Conservation (phyloP, 2,329 filamentous ascomycete species). For the Didymella lethalis region DNA sequence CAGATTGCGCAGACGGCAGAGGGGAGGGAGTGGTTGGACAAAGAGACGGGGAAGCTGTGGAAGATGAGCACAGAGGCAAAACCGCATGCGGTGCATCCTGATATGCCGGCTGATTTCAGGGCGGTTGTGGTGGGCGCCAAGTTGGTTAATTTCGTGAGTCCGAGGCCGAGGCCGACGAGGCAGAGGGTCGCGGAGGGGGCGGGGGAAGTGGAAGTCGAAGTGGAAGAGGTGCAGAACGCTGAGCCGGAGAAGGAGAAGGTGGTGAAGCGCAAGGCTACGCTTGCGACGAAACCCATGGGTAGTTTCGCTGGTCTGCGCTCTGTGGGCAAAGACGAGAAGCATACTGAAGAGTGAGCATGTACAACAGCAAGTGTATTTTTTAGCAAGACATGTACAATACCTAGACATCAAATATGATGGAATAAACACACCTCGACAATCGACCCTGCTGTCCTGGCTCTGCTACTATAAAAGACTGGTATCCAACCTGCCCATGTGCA, state of each 20-base stretch:
- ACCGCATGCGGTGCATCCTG: conserved; percentile 6
- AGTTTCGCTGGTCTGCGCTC: not conserved
- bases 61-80: conserved; percentile 24
- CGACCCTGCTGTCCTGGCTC: too few relatives aligned
- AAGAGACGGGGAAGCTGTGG: conserved; percentile 46
- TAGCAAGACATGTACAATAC: not conserved
- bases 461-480: too few relatives aligned
- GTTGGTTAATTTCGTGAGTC: conserved; percentile 75
- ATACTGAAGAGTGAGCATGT: not conserved
- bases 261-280: not conserved
- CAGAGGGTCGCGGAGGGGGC: not conserved
- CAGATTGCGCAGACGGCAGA: conserved; percentile 57
- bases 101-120: conserved; percentile 51
- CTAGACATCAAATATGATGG: too few relatives aligned
- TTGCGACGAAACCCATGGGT: not conserved
- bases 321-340: not conserved
- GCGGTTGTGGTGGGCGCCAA: conserved; percentile 73
- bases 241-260: not conserved
- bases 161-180: not conserved
- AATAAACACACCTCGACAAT: too few relatives aligned
- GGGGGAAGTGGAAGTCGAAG: not conserved
- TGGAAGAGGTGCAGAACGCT: not conserved
- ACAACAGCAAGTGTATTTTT: not conserved
- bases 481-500: too few relatives aligned
- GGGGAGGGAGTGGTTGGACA: conserved; percentile 63